Conservation (phyloP, 768 basidiomycete species). For the Kwoniella shandongensis region DNA sequence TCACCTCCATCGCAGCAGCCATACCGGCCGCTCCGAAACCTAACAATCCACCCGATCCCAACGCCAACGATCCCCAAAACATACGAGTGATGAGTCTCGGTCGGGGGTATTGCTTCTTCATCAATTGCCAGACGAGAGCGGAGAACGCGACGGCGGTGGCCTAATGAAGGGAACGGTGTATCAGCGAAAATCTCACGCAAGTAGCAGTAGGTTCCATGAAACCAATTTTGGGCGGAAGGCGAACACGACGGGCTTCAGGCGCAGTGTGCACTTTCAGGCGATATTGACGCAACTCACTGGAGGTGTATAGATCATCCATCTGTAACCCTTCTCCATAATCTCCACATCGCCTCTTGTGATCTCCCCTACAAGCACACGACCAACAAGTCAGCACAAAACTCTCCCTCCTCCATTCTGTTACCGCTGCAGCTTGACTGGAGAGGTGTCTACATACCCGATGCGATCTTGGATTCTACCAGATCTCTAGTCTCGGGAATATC, state of each 20-base stretch:
- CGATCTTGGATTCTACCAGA: slow-evolving; percentile 18
- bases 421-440: not conserved
- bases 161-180: not conserved
- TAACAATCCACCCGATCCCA: slow-evolving; percentile 14
- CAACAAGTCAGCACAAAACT: not conserved
- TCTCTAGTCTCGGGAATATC: slow-evolving; percentile 21
- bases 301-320: slow-evolving; percentile 22
- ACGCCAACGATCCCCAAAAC: slow-evolving; percentile 13
- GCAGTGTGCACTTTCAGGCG: not conserved
- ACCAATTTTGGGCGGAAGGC: not conserved
- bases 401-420: not conserved
- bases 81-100: slow-evolving; percentile 15
- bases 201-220: not conserved
- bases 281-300: slow-evolving; percentile 5
- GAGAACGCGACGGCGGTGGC: slow-evolving; percentile 13
- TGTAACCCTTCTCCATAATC: slow-evolving; percentile 23
- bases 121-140: slow-evolving; percentile 15
- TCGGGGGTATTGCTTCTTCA: slow-evolving; percentile 23
- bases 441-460: slow-evolving; percentile 10
- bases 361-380: slow-evolving; percentile 5
- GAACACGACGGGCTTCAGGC: not conserved
- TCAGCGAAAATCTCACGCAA: not conserved
- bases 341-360: slow-evolving; percentile 17
- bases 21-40: slow-evolving; percentile 22
- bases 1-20: slow-evolving; percentile 22